Evolutionary conservation across 352 stramenopile genomes (phyloP), one percentile per base, ranked within the genome.

Genomic region (Stramenopiles sp.): DNA sequence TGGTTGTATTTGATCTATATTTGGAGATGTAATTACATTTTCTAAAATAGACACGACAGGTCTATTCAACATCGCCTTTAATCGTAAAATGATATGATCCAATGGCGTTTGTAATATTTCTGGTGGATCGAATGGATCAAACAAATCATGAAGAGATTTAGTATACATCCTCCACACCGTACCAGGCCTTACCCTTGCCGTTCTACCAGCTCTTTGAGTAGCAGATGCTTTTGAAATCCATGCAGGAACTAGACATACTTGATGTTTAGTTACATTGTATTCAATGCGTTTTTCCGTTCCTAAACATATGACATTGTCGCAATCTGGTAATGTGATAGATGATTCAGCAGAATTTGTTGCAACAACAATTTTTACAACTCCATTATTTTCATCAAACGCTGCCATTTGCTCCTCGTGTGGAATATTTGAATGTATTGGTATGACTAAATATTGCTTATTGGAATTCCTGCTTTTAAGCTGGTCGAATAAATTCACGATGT

Each of bases 291-390:
- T 90, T 78, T 84, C 87, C 1, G 89, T 81, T 53, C 89, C 89
- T 7, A 92, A 80, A 79, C 87, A 91, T 73, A 94, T 89, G 6
- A 93, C 88, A 76, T 89, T 85, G 82, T 94, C 88, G 6, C 90
- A 85, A 81, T 91, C 86, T 20, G 89, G 88, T 0, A 94, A 81
- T 0, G 89, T 94, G 1, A 94, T 82, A 6, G 86, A 91, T 74
- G 80, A 87, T 80, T 94, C 89, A 0, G 88, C 89, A 30, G 87
- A 87, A 83, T 94, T 94, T 0, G 89, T 94, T 0, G 88, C 88
- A 63, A 91, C 80, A 73, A 90, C 84, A 20, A 87, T 78, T 30
- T 81, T 82, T 43, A 83, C 79, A 13, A 20, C n/a, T 23, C 31
- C 29, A 6, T 78, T 65, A 13, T 27, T 69, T 82, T 80, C 29